Percentiles rank a stretch among this genome's conserved stretches.
These are phyloP conservation scores for Trypanosoma boissoni DNA, from an alignment of 208 protist genomes.

Conservation along the genomic window DNA sequence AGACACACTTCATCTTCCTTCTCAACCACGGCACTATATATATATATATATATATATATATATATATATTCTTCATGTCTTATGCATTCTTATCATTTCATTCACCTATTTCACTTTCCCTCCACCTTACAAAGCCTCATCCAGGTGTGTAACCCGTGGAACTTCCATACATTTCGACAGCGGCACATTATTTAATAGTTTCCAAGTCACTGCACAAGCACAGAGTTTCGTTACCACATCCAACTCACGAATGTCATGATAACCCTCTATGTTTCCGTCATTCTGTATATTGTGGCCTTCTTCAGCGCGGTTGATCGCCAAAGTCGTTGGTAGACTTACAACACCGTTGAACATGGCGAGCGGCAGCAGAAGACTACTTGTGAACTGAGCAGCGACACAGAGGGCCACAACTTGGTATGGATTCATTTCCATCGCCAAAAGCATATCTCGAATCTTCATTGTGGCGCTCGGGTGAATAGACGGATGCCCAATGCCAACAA, in stretches of 20 bases:
- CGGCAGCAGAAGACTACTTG: constrained; percentile 86
- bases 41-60: background rate
- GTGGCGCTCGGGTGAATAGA: constrained; percentile 54
- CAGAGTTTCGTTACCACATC: constrained; percentile 88
- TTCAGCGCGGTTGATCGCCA: constrained; percentile 85
- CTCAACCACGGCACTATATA: no score
- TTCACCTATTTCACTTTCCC: no score
- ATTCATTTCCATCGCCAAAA: constrained; percentile 84
- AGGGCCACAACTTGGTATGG: constrained; percentile 89
- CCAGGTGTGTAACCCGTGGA: constrained; percentile 30
- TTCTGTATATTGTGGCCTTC: constrained; percentile 77
- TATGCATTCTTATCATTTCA: no score
- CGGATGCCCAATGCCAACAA: constrained; percentile 83
- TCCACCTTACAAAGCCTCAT: constrained; percentile 15
- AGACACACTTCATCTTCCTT: no score
- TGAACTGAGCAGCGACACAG: constrained; percentile 91
- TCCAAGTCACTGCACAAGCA: constrained; percentile 75
- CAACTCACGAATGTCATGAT: constrained; percentile 91
- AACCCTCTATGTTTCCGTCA: constrained; percentile 79
- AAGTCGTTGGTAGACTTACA: constrained; percentile 67
- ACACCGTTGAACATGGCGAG: constrained; percentile 78
- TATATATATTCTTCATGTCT: background rate
- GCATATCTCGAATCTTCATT: constrained; percentile 57
- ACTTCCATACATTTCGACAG: constrained; percentile 77
- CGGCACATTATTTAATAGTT: constrained; percentile 73